Evolutionary conservation across 192 early-diverging fungal genomes (phyloP).

Genomic region (Backusella mclennaniae): DNA sequence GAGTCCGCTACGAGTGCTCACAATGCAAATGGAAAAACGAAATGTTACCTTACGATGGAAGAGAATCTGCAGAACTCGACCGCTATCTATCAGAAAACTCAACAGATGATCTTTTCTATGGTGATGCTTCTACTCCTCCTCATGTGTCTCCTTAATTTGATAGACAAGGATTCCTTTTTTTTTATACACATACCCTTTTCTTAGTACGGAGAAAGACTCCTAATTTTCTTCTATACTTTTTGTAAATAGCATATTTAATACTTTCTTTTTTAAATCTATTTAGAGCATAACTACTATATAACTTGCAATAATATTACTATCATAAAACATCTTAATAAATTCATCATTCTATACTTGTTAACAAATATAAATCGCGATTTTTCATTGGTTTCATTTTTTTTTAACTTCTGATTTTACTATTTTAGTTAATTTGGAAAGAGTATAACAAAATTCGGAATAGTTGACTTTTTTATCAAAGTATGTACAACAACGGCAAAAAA

Average conservation of each 20-base stretch:
- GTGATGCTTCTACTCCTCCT: constrained; percentile 12
- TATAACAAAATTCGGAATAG: neutral
- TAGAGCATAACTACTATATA: constrained; percentile 1
- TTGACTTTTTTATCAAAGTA: neutral
- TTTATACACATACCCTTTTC: constrained; percentile 1
- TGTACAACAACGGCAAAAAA: neutral
- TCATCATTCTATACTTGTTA: neutral
- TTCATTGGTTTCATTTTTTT: neutral
- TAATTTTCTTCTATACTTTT: neutral
- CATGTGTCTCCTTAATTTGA: neutral
- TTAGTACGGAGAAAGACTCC: neutral
- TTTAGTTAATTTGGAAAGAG: neutral
- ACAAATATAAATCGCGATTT: neutral
- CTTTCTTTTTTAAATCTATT: neutral
- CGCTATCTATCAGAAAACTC: constrained; percentile 17
- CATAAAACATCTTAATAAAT: neutral
- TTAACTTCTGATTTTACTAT: neutral
- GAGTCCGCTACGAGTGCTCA: constrained; percentile 37
- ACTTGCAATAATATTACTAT: constrained; percentile 1
- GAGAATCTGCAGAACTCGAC: constrained; percentile 5
- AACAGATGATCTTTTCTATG: neutral
- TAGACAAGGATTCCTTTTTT: neutral
- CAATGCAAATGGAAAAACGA: constrained; percentile 37
- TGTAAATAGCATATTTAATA: constrained; percentile 3
- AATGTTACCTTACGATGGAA: constrained; percentile 16